phyloP scores from a whole-genome alignment of 2,329 filamentous ascomycete species.

The Plenodomus biglobosus region DNA sequence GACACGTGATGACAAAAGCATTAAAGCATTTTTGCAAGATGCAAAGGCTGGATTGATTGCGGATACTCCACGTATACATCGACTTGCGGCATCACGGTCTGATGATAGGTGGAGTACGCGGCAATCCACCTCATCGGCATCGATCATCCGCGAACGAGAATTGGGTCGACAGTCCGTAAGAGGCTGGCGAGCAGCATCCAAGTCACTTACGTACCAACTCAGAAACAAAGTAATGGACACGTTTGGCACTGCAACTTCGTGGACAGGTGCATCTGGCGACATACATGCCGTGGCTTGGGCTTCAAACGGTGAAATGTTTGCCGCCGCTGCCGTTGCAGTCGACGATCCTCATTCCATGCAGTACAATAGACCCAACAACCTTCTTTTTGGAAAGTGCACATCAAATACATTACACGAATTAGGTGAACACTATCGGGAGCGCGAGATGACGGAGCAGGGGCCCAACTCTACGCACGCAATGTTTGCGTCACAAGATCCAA shows the following conservation, averaged over 20 bases:
- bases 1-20: constrained; percentile 21
- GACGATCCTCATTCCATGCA: constrained; percentile 59
- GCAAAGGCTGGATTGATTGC: constrained; percentile 24
- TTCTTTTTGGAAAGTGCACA: constrained; percentile 55
- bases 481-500: constrained; percentile 53
- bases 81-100: constrained; percentile 27
- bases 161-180: constrained; percentile 30
- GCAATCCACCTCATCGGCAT: constrained; percentile 17
- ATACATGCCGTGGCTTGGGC: constrained; percentile 60
- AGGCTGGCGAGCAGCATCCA: constrained; percentile 29
- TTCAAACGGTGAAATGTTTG: constrained; percentile 56
- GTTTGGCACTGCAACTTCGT: constrained; percentile 50
- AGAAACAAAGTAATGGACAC: constrained; percentile 41
- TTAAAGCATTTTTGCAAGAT: constrained; percentile 38
- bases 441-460: constrained; percentile 43
- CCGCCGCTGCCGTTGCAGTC: constrained; percentile 59
- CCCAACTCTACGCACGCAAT: constrained; percentile 51
- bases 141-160: constrained; percentile 38
- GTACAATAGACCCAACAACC: constrained; percentile 61
- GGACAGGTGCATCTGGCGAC: constrained; percentile 62
- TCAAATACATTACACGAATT: constrained; percentile 53
- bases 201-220: constrained; percentile 23
- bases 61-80: constrained; percentile 26
- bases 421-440: constrained; percentile 54
- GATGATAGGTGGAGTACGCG: constrained; percentile 16